Percentiles rank a stretch among this genome's conserved stretches.
phyloP scores from a whole-genome alignment of 257 asterid genomes.

The Euphrasia confusa region DNA sequence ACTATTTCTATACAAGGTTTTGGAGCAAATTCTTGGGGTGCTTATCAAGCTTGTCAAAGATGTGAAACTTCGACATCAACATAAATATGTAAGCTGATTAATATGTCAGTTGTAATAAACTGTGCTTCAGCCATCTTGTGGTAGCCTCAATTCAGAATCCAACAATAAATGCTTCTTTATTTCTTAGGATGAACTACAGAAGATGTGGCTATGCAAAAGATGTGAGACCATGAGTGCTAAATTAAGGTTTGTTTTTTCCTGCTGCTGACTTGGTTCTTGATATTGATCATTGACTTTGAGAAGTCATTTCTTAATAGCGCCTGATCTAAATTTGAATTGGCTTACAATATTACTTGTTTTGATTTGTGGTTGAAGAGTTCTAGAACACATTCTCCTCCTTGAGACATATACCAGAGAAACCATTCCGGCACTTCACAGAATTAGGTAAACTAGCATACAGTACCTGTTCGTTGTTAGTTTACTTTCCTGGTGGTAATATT shows the following conservation, averaged over 20 bases:
- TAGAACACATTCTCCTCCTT: conserved; percentile 88
- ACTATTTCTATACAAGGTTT: conserved; percentile 50
- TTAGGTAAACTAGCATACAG: conserved; percentile 47
- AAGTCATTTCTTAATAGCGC: conserved; percentile 7
- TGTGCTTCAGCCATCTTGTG: conserved; percentile 8
- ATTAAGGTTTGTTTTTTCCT: conserved; percentile 57
- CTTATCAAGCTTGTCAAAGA: conserved; percentile 97
- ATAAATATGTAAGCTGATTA: conserved; percentile 73
- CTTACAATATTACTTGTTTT: conserved; percentile 27
- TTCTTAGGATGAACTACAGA: conserved; percentile 84
- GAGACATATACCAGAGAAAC: conserved; percentile 89
- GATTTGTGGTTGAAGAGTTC: conserved; percentile 53
- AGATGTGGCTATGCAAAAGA: conserved; percentile 95
- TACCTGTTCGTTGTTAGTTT: conserved; percentile 8
- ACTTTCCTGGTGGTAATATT: conserved; percentile 19
- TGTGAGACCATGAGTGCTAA: conserved; percentile 99
- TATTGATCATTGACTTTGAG: conserved; percentile 19
- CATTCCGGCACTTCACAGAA: conserved; percentile 89
- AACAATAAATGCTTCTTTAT: conserved; percentile 12
- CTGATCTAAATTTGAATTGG: conserved; percentile 19
- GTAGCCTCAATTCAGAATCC: conserved; percentile 13
- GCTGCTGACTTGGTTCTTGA: conserved; percentile 25
- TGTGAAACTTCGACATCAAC: conserved; percentile 88
- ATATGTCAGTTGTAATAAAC: conserved; percentile 13
- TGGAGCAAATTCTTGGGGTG: conserved; percentile 98